Evolutionary conservation across 306 rosid species (phyloP).

Genomic region (Acacia crassicarpa): DNA sequence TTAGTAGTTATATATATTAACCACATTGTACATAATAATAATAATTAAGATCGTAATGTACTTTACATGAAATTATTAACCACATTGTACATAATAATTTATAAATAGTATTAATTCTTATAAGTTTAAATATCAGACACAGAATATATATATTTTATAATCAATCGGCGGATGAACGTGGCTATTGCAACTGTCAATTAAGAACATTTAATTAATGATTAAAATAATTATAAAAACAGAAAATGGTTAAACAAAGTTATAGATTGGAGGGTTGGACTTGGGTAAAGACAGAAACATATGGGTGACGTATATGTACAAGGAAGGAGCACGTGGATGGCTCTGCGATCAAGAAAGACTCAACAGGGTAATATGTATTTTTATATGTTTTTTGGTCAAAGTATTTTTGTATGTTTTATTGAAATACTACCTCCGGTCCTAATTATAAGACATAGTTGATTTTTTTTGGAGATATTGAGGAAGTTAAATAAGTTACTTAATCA

Average conservation of each 20-base stretch:
- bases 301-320: slow-evolving; percentile 11
- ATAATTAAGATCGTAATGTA: no score
- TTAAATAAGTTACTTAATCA: no score
- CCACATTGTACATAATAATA: no score
- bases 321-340: background rate
- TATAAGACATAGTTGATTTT: no score
- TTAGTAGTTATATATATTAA: no score
- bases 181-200: slow-evolving; percentile 19
- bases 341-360: background rate
- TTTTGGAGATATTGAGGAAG: no score
- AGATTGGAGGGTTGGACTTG: slow-evolving; percentile 12
- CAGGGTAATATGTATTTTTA: background rate
- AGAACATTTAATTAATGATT: background rate
- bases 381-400: background rate
- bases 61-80: background rate
- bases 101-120: no score
- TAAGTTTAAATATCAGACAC: background rate
- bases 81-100: no score
- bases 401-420: background rate
- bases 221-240: background rate
- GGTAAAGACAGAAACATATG: slow-evolving; percentile 8
- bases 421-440: no score
- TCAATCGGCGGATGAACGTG: background rate
- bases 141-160: no score
- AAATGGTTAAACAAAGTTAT: background rate